Evolutionary conservation across 768 basidiomycete genomes (phyloP), one percentile per base, ranked within the genome.

Genomic region (Lentinula guzmanii): DNA sequence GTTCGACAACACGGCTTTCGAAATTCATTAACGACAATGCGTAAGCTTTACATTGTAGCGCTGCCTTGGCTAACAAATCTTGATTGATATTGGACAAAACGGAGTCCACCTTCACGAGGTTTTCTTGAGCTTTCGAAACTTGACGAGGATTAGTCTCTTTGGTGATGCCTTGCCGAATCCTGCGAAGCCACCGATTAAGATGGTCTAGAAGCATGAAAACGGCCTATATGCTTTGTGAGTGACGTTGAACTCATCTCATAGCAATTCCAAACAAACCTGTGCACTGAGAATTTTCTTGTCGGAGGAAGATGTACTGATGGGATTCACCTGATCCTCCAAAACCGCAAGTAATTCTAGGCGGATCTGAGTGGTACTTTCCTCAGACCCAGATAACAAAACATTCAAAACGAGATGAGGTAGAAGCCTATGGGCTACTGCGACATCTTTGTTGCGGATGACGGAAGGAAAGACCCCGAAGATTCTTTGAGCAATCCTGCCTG

Each of bases 131-230:
- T 82, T 70, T 24, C 70, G 74, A 60, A 85, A 77, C 28, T 16
- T 76, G 65, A 48, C 86, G 79, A 68, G 83, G 86, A 63, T 63
- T 74, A 53, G 84, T 86, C 65, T 81, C 83, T 74, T 80, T 81
- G 60, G 72, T 76, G 56, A 86, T 70, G 2, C 89, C 84, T 71
- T 90, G 88, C 16, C 93, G 86, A 33, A 87, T 81, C 11, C 85
- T 75, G 48, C 90, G 87, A 37, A 94, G 83, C 87, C 93, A 98
- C 67, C 86, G 89, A 73, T 89, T 96, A 10, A 98, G 79, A 69
- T 98, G 95, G 70, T 99, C 97, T 70, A 99, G 85, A 33, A 99
- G 81, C 76, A 89, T 89, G 71, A 99, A 99, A 21, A 98, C 86
- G 8, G 87, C 92, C 95, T 98, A 61, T 5, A 43, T 35, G 52